Base-by-base conservation (phyloP, 352 stramenopile species). In the Nothophytophthora sp. region DNA sequence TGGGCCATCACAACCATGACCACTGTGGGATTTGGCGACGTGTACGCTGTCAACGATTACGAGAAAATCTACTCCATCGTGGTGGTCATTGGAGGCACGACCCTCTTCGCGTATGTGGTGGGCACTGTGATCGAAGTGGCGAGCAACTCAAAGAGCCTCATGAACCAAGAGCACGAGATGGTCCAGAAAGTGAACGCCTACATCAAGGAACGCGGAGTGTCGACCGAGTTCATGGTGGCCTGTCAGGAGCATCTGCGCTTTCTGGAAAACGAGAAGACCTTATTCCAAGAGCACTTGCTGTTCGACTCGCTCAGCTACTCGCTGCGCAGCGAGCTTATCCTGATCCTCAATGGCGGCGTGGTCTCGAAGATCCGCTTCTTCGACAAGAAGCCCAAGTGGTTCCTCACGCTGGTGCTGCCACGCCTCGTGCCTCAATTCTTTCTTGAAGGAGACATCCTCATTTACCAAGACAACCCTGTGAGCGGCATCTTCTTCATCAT, bases 1-100 rank as follows among this genome's bases (percentile, higher is more conserved):
- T 95, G 86, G 86, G 84, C 85, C 0, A 81, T 85, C 15, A 91
- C 83, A 16, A 96, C 86, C 1, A 93, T 96, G 80, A 83, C 77
- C 16, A 95, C 86, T 0, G 84, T 96, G 7, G 87, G 87, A 4
- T 96, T 96, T 60, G 86, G 88, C 1, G 85, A 96, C 47, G 82
- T 96, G 13, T 73, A 67, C 18, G 76, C 86, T 0, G 64, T 91
- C 6, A 96, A 90, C 35, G 70, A 70, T 24, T 55, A 63, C 2
- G 89, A 96, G 55, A 75, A 89, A 40, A 49, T 70, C 12, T 91
- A 89, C 45, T 90, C 74, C 20, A 93, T 92, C 15, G 57, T 96
- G 13, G 88, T 90, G 19, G 84, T 92, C 47, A 88, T 94, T 28
- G 73, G 80, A 13, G 83, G 83, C n/a, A 90, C 83, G 9, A 90